phyloP scores from a whole-genome alignment of 768 basidiomycete genomes.

The Roridomyces roridus region DNA sequence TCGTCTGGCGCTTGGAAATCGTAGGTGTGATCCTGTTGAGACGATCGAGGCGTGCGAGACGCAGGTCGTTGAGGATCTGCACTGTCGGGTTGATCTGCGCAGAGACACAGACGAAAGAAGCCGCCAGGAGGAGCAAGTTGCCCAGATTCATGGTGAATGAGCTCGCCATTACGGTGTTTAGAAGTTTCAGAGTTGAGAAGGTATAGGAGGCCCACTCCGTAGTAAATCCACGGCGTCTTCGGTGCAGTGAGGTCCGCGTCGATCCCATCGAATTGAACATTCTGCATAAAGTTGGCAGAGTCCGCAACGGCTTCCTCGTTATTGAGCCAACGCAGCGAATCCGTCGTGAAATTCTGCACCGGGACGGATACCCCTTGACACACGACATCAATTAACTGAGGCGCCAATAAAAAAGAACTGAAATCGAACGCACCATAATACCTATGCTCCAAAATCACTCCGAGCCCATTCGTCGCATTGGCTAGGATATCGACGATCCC shows the following conservation, averaged over 20 bases:
- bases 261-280: too few species aligned
- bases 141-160: slow-evolving; percentile 18
- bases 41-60: slow-evolving; percentile 19
- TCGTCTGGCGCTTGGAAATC: slow-evolving; percentile 14
- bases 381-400: slow-evolving; percentile 12
- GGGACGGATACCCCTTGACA: slow-evolving; percentile 74
- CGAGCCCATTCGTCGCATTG: slow-evolving; percentile 84
- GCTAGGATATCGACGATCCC: slow-evolving; percentile 89
- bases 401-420: slow-evolving; percentile 3
- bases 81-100: slow-evolving; percentile 16
- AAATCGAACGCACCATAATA: slow-evolving; percentile 69
- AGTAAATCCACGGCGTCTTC: too few species aligned
- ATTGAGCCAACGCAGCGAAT: too few species aligned
- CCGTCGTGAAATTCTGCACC: slow-evolving; percentile 79
- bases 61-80: slow-evolving; percentile 13
- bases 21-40: slow-evolving; percentile 13
- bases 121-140: slow-evolving; percentile 12
- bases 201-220: slow-evolving; percentile 86
- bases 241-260: too few species aligned
- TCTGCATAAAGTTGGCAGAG: too few species aligned
- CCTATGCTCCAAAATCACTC: slow-evolving; percentile 89
- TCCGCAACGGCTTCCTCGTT: too few species aligned
- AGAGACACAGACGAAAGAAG: slow-evolving; percentile 9
- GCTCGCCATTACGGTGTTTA: too few species aligned
- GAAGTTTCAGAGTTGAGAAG: slow-evolving; percentile 90